Percentiles rank a stretch among this genome's conserved stretches.
phyloP scores from a whole-genome alignment of 2,329 filamentous ascomycete species.

The Neonectria neomacrospora region DNA sequence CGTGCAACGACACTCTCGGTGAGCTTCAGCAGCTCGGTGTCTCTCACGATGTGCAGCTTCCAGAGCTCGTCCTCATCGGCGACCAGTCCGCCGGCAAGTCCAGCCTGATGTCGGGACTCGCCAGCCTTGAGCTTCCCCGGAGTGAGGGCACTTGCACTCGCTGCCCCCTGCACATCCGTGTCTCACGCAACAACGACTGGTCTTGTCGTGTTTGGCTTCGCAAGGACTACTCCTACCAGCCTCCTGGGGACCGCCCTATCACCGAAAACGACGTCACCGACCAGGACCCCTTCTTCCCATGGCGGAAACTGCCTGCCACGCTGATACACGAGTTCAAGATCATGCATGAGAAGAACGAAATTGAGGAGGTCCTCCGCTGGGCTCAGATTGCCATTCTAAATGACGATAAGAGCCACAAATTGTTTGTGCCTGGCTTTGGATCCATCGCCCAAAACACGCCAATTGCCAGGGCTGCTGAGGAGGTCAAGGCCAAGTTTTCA shows the following conservation, averaged over 20 bases:
- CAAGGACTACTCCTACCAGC: conserved; percentile 69
- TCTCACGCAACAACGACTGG: conserved; percentile 70
- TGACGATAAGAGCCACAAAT: conserved; percentile 62
- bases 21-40: conserved; percentile 79
- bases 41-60: conserved; percentile 75
- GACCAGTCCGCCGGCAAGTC: conserved; percentile 90
- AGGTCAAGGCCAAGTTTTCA: conserved; percentile 74
- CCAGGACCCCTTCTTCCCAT: conserved; percentile 71
- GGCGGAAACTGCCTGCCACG: conserved; percentile 62
- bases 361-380: conserved; percentile 75
- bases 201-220: conserved; percentile 75
- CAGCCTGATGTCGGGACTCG: conserved; percentile 71
- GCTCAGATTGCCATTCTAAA: conserved; percentile 84
- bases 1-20: conserved; percentile 72
- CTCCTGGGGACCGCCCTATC: conserved; percentile 52
- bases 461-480: conserved; percentile 51
- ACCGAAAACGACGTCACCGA: conserved; percentile 60
- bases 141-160: conserved; percentile 80
- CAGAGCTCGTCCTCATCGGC: conserved; percentile 84
- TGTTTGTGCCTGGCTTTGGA: conserved; percentile 65
- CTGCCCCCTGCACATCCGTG: conserved; percentile 83
- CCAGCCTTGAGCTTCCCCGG: conserved; percentile 77
- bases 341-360: conserved; percentile 68
- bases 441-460: conserved; percentile 51
- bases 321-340: conserved; percentile 70